Percentiles rank a stretch among this genome's conserved stretches.
These are phyloP conservation scores for Plantago major DNA, from an alignment of 257 asterid genomes.

Conservation along the genomic window DNA sequence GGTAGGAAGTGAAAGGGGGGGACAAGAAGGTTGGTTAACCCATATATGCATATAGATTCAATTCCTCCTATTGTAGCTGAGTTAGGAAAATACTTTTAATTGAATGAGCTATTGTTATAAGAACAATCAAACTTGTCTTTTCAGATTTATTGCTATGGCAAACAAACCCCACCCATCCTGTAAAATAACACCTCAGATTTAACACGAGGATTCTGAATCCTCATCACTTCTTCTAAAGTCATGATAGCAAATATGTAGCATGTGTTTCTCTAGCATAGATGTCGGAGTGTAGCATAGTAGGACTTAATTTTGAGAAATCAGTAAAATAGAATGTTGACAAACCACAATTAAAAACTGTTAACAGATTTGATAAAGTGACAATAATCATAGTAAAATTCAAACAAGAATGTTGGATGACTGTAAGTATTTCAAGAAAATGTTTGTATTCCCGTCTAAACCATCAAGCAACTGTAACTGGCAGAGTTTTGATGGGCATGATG, in stretches of 20 bases:
- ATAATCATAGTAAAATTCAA: too few species aligned
- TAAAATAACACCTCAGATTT: too few species aligned
- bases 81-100: not conserved
- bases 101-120: too few species aligned
- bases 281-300: too few species aligned
- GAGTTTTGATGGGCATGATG: not conserved
- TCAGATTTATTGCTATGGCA: not conserved
- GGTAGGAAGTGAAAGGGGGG: not conserved
- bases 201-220: too few species aligned
- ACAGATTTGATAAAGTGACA: too few species aligned
- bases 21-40: not conserved
- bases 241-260: too few species aligned
- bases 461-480: not conserved
- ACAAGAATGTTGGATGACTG: slow-evolving; percentile 2
- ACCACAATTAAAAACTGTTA: too few species aligned
- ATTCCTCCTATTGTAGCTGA: not conserved
- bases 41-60: not conserved
- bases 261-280: too few species aligned
- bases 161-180: not conserved
- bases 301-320: too few species aligned
- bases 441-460: slow-evolving; percentile 9
- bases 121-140: not conserved
- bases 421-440: slow-evolving; percentile 4
- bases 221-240: too few species aligned
- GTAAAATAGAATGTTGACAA: too few species aligned